Conservation (phyloP, 192 early-diverging fungal species). For the Linnemannia exigua region DNA sequence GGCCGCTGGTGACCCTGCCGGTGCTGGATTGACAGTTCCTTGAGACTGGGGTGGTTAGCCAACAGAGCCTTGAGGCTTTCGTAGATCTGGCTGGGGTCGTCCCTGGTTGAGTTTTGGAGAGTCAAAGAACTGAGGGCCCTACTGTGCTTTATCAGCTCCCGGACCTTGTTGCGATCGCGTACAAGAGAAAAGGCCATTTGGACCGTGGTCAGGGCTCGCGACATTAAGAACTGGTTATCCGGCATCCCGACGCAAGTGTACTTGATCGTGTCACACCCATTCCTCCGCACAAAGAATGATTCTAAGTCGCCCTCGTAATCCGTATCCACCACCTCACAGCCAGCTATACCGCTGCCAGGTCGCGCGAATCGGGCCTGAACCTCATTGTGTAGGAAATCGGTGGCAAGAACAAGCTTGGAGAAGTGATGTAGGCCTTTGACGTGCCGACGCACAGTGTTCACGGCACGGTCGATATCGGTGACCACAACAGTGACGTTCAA, state of each 20-base stretch:
- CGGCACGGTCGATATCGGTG: not conserved
- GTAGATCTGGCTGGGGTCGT: conserved; percentile 22
- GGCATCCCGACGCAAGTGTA: not conserved
- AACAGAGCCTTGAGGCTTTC: conserved; percentile 9
- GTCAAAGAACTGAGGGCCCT: not conserved
- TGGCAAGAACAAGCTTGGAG: not conserved
- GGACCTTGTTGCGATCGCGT: not conserved
- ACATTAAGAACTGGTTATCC: not conserved
- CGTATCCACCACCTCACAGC: not conserved
- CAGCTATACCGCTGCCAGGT: not conserved
- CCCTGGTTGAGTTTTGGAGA: not conserved
- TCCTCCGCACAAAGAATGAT: not conserved
- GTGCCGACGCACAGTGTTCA: conserved; percentile 1
- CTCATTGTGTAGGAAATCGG: not conserved
- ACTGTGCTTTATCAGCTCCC: conserved; percentile 20
- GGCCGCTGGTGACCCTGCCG: not conserved
- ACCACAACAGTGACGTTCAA: not conserved
- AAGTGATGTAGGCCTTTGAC: conserved; percentile 4
- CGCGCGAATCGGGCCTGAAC: not conserved
- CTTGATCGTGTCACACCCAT: not conserved
- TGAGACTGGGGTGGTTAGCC: not conserved
- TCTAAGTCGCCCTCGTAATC: not conserved
- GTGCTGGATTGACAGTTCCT: not conserved
- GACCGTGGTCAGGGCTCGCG: not conserved
- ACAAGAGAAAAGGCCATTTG: conserved; percentile 23